Percentiles rank a stretch among this genome's conserved stretches.
phyloP scores from a whole-genome alignment of 306 rosid species.

The Quercus aquifolioides region DNA sequence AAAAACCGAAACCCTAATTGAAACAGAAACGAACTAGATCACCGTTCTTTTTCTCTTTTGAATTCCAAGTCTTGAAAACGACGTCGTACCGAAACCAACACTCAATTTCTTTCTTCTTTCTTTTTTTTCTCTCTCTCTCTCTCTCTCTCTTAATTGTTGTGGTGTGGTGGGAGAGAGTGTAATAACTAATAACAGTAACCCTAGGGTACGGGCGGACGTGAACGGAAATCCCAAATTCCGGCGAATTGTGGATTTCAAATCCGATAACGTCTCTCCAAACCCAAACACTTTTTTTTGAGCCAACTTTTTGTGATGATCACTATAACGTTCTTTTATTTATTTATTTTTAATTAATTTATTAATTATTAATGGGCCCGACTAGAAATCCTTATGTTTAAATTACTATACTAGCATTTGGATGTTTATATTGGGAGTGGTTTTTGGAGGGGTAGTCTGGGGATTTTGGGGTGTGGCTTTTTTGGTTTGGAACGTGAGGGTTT shows the following conservation, averaged over 20 bases:
- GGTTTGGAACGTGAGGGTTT: constrained; percentile 47
- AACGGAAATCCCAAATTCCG: constrained; percentile 76
- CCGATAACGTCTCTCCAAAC: constrained; percentile 80
- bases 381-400: neutral
- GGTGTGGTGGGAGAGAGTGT: neutral
- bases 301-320: constrained; percentile 41
- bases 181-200: constrained; percentile 12
- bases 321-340: constrained; percentile 41
- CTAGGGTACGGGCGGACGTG: constrained; percentile 79
- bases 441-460: constrained; percentile 16
- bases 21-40: constrained; percentile 4
- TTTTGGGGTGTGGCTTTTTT: neutral
- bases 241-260: constrained; percentile 69
- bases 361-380: constrained; percentile 26
- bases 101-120: no score
- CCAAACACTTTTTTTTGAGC: constrained; percentile 30
- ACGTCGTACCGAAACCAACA: neutral
- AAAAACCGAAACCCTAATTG: neutral
- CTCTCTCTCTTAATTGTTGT: neutral
- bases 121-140: no score
- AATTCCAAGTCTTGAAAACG: neutral
- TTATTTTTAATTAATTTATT: constrained; percentile 7
- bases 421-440: fast-evolving
- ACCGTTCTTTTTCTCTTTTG: neutral
- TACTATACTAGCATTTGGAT: constrained; percentile 24